Conservation (phyloP, 768 basidiomycete species). For the Amanita pseudoporphyria region DNA sequence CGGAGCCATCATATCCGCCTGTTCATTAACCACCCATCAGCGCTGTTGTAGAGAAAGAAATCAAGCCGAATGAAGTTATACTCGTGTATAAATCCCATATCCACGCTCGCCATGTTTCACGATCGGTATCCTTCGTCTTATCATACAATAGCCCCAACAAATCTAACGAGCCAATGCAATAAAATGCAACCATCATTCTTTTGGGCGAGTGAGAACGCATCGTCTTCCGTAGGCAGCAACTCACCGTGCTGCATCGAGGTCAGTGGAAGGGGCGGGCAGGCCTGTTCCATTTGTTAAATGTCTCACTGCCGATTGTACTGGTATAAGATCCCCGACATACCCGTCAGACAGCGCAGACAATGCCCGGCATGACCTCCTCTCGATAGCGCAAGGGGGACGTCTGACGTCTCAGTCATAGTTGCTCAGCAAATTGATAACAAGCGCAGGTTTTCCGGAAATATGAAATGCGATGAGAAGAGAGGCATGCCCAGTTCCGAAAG, state of each 20-base stretch:
- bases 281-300: conserved; percentile 20
- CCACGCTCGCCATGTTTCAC: conserved; percentile 68
- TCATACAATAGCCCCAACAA: conserved; percentile 46
- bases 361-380: conserved; percentile 53
- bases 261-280: conserved; percentile 59
- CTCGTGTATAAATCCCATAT: conserved; percentile 82
- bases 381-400: conserved; percentile 24
- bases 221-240: conserved; percentile 7
- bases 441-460: conserved; percentile 4
- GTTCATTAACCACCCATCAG: not conserved
- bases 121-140: conserved; percentile 41
- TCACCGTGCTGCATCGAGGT: conserved; percentile 68
- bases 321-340: conserved; percentile 13
- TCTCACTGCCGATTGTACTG: not conserved
- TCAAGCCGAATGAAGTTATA: conserved; percentile 5
- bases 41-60: not conserved
- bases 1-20: conserved; percentile 54
- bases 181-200: conserved; percentile 83
- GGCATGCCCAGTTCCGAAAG: no score
- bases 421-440: no score
- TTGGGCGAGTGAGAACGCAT: conserved; percentile 6
- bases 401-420: conserved; percentile 11
- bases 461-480: not conserved
- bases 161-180: conserved; percentile 80
- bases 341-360: conserved; percentile 57